Evolutionary conservation across 148 eudicot genomes (phyloP).

Genomic region (Pharnaceum exiguum): DNA sequence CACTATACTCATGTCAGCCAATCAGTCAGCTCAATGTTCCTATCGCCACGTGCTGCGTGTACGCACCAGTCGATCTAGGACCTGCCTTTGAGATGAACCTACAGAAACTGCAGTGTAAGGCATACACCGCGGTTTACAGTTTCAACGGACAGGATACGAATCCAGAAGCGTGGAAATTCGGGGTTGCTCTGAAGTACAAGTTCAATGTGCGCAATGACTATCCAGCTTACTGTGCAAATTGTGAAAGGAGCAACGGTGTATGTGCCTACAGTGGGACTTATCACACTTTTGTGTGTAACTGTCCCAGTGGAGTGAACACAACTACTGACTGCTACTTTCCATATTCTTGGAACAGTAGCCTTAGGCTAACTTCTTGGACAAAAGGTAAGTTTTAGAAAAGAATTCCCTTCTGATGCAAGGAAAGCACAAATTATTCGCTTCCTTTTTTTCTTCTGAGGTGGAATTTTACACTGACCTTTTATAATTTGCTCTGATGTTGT

Average conservation of each 20-base stretch:
- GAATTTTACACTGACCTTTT: conserved; percentile 1
- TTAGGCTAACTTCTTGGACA: conserved; percentile 27
- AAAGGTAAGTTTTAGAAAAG: conserved; percentile 19
- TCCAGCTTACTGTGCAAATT: conserved; percentile 51
- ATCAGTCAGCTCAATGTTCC: conserved; percentile 59
- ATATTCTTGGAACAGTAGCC: conserved; percentile 43
- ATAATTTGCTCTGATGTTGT: background rate
- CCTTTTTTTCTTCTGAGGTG: background rate
- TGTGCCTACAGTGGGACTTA: conserved; percentile 56
- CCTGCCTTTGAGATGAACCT: conserved; percentile 83
- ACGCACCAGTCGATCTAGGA: conserved; percentile 85
- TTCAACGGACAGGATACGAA: conserved; percentile 40
- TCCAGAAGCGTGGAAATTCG: conserved; percentile 70
- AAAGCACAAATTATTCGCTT: conserved; percentile 3
- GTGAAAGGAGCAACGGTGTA: conserved; percentile 74
- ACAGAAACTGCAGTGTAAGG: conserved; percentile 55
- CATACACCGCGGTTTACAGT: conserved; percentile 68
- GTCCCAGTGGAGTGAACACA: conserved; percentile 64
- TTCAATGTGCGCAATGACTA: conserved; percentile 66
- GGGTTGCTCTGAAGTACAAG: conserved; percentile 71
- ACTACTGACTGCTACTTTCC: conserved; percentile 60
- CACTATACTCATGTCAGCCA: conserved; percentile 67
- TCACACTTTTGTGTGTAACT: conserved; percentile 58
- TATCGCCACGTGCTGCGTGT: conserved; percentile 68
- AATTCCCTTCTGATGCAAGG: conserved; percentile 23